These are phyloP conservation scores for Phytopythium vexans DNA, from an alignment of 352 stramenopile species.

Conservation along the genomic window DNA sequence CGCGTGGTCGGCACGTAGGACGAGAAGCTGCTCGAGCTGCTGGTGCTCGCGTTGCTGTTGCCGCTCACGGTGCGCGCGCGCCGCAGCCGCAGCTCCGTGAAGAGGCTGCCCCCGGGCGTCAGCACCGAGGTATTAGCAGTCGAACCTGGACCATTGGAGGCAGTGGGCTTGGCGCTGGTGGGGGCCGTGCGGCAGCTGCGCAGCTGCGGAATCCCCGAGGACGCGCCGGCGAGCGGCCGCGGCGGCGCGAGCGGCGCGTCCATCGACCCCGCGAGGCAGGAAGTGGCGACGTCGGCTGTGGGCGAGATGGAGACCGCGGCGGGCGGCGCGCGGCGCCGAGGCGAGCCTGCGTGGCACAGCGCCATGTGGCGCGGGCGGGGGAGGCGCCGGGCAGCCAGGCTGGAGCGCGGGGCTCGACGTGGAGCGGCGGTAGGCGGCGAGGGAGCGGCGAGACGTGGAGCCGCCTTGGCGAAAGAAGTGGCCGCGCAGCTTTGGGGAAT, in stretches of 20 bases:
- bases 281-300: no score
- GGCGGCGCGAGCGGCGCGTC: not conserved
- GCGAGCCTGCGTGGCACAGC: no score
- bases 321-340: no score
- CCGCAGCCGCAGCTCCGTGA: constrained; percentile 25
- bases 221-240: not conserved
- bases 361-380: no score
- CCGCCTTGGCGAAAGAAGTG: no score
- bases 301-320: no score
- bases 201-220: constrained; percentile 38
- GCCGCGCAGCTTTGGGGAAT: not conserved
- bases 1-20: constrained; percentile 37
- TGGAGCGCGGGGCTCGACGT: no score
- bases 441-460: no score
- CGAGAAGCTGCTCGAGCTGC: constrained; percentile 44
- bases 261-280: no score
- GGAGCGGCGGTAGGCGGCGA: no score
- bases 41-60: constrained; percentile 65
- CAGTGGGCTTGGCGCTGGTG: constrained; percentile 11
- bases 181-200: constrained; percentile 34
- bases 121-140: not conserved
- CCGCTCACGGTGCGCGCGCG: constrained; percentile 56
- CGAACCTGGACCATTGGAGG: constrained; percentile 6
- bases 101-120: not conserved
- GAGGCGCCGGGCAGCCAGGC: no score